Percentiles rank a stretch among this genome's conserved stretches.
Conservation (phyloP, 1,139 yeast species). For the Neolecta irregularis region DNA sequence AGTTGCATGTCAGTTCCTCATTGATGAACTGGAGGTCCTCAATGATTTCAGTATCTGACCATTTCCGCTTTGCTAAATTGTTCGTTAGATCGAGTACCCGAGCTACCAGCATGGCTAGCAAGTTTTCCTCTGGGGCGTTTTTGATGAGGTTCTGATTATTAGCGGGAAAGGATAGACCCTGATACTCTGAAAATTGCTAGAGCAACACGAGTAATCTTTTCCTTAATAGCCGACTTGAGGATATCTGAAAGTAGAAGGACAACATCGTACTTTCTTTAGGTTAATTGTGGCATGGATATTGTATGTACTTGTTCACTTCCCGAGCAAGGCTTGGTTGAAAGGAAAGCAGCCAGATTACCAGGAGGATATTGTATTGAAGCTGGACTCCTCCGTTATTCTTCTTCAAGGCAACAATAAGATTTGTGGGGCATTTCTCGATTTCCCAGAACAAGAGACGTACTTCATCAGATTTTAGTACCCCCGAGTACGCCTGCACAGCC, state of each 20-base stretch:
- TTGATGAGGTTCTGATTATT: conserved; percentile 25
- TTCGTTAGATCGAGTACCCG: conserved; percentile 58
- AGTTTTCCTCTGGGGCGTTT: conserved; percentile 29
- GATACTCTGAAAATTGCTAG: conserved; percentile 38
- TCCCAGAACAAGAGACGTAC: conserved; percentile 49
- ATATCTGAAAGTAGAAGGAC: conserved; percentile 45
- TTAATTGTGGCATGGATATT: neutral
- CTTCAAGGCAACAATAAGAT: conserved; percentile 34
- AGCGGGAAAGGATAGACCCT: conserved; percentile 20
- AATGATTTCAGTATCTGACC: conserved; percentile 87
- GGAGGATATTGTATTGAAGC: conserved; percentile 62
- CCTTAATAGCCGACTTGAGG: conserved; percentile 71
- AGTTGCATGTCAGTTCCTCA: conserved; percentile 51
- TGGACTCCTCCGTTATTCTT: conserved; percentile 48
- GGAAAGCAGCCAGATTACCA: conserved; percentile 72
- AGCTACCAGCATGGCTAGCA: conserved; percentile 59
- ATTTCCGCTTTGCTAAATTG: conserved; percentile 67
- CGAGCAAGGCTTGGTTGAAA: conserved; percentile 46
- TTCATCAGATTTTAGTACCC: conserved; percentile 40
- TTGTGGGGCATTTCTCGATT: conserved; percentile 36
- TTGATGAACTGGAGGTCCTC: conserved; percentile 48
- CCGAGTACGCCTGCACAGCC: conserved; percentile 52
- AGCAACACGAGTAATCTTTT: conserved; percentile 71
- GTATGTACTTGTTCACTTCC: conserved; percentile 30
- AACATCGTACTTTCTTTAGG: conserved; percentile 23